These are phyloP conservation scores for Extremus antarcticus DNA, from an alignment of 495 filamentous ascomycete genomes.

Conservation along the genomic window DNA sequence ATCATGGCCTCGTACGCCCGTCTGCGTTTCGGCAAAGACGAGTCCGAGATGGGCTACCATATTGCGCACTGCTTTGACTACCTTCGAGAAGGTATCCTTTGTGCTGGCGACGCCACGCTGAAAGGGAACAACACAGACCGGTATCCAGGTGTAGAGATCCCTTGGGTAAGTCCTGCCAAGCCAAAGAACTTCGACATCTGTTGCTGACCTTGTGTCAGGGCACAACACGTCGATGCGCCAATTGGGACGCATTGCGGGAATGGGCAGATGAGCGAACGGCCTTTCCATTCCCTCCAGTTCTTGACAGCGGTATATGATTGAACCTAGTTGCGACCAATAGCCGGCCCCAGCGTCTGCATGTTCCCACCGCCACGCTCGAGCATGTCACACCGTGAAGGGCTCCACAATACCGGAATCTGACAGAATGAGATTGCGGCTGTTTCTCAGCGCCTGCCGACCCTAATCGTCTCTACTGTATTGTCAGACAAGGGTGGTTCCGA, in stretches of 20 bases:
- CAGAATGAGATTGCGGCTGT: too few relatives aligned
- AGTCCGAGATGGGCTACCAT: slow-evolving; percentile 4
- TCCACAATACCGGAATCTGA: too few relatives aligned
- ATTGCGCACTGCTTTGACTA: slow-evolving; percentile 20
- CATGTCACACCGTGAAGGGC: too few relatives aligned
- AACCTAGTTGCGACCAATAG: too few relatives aligned
- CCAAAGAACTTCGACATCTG: too few relatives aligned
- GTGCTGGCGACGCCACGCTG: slow-evolving; percentile 17
- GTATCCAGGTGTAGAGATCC: slow-evolving; percentile 14
- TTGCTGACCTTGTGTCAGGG: background rate
- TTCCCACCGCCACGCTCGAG: too few relatives aligned
- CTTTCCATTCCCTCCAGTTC: slow-evolving; percentile 2
- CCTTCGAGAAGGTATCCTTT: slow-evolving; percentile 17
- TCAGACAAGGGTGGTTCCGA: too few relatives aligned
- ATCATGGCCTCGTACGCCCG: slow-evolving; percentile 12
- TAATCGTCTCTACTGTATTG: too few relatives aligned
- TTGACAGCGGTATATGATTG: slow-evolving; percentile 11
- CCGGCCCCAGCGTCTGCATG: too few relatives aligned
- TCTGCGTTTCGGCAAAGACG: slow-evolving; percentile 10
- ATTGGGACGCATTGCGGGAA: slow-evolving; percentile 9
- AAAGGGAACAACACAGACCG: slow-evolving; percentile 9
- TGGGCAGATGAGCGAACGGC: slow-evolving; percentile 13
- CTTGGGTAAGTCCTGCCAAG: slow-evolving; percentile 1
- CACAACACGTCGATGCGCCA: slow-evolving; percentile 9
- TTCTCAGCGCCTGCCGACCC: too few relatives aligned